Conservation (phyloP, 805 yeast genomes). For the Cyberlindnera mississippiensis region DNA sequence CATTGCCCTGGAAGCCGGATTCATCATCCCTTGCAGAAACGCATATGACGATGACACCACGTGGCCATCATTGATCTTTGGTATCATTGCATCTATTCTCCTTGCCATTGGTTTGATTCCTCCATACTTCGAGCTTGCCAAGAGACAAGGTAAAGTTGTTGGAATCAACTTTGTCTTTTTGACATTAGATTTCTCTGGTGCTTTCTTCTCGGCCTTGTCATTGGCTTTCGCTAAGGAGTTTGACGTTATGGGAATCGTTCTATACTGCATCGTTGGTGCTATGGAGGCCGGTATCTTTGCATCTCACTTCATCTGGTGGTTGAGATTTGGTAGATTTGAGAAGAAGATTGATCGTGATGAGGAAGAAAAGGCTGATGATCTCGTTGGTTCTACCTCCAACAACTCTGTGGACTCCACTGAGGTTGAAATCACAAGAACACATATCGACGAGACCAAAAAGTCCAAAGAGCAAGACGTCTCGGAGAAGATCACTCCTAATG, state of each 20-base stretch:
- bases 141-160: conserved; percentile 77
- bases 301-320: conserved; percentile 69
- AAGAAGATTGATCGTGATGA: conserved; percentile 3
- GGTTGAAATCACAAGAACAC: conserved; percentile 1
- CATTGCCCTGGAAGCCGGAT: conserved; percentile 64
- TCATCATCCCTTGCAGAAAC: conserved; percentile 65
- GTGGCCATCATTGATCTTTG: conserved; percentile 82
- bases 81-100: conserved; percentile 72
- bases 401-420: neutral
- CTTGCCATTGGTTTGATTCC: conserved; percentile 80
- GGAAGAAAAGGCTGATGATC: conserved; percentile 4
- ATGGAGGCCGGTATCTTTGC: conserved; percentile 74
- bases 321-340: conserved; percentile 34
- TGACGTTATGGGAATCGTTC: conserved; percentile 75
- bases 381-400: neutral
- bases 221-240: conserved; percentile 58
- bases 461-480: too few relatives aligned
- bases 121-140: conserved; percentile 80
- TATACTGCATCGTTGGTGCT: conserved; percentile 69
- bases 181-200: conserved; percentile 74
- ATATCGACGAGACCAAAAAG: conserved; percentile 5
- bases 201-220: conserved; percentile 69
- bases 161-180: conserved; percentile 86
- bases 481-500: neutral
- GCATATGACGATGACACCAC: conserved; percentile 44